Evolutionary conservation across 176 grass and related monocot genomes (phyloP).

Genomic region (Musa itinerans): DNA sequence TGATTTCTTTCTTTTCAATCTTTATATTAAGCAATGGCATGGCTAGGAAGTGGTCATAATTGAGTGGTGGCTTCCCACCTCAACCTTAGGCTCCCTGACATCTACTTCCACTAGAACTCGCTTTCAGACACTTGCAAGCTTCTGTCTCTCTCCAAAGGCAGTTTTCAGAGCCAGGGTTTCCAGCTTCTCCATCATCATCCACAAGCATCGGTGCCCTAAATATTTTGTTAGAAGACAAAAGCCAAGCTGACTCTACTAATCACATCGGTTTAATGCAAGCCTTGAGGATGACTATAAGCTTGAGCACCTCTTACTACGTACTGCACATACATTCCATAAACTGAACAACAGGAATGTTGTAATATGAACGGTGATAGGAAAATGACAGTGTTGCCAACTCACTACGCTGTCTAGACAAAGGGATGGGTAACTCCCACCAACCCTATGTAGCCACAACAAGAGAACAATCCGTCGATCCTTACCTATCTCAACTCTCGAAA

Average conservation of each 20-base stretch:
- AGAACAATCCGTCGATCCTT: too few relatives aligned
- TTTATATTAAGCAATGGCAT: background rate
- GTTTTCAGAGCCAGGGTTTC: background rate
- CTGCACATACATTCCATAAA: background rate
- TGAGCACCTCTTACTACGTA: background rate
- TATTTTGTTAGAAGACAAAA: background rate
- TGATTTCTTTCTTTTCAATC: background rate
- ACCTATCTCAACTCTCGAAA: too few relatives aligned
- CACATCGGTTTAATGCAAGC: background rate
- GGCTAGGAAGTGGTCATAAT: background rate
- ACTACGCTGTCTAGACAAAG: too few relatives aligned
- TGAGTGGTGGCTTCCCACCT: background rate
- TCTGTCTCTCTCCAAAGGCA: background rate
- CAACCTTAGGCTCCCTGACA: background rate
- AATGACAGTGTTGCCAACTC: too few relatives aligned
- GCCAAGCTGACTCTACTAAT: background rate
- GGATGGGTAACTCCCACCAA: too few relatives aligned
- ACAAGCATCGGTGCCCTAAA: background rate
- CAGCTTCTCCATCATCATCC: background rate
- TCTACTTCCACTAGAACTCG: background rate
- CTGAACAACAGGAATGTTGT: background rate
- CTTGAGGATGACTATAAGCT: background rate
- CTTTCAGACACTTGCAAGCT: conserved; percentile 2
- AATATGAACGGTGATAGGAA: background rate
- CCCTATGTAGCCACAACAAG: too few relatives aligned